Percentiles rank a stretch among this genome's conserved stretches.
Evolutionary conservation across 2,329 filamentous ascomycete species (phyloP).

Genomic region (Chaetomiaceae sp.): DNA sequence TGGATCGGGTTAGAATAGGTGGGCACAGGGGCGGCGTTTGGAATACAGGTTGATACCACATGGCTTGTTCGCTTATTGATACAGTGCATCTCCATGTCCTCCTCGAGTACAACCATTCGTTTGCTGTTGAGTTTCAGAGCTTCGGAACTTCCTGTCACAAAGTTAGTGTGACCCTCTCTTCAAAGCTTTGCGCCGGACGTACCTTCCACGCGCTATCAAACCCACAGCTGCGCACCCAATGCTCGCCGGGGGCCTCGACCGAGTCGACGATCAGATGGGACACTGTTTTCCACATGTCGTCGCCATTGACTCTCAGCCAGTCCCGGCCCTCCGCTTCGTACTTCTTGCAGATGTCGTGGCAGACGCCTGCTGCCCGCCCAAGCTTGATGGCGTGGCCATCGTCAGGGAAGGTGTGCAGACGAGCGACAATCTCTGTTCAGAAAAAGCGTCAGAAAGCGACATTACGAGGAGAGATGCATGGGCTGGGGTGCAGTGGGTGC

Average conservation of each 20-base stretch:
- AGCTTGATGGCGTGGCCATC: conserved; percentile 81
- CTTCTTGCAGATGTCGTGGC: conserved; percentile 43
- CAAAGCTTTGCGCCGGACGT: conserved; percentile 8
- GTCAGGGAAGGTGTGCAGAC: conserved; percentile 50
- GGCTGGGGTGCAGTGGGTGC: not conserved
- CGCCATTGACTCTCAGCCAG: conserved; percentile 48
- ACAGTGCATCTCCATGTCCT: too few relatives aligned
- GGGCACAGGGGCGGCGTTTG: conserved; percentile 13
- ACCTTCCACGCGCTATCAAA: conserved; percentile 60
- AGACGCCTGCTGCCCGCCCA: conserved; percentile 61
- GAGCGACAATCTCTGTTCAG: conserved; percentile 40
- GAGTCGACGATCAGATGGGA: conserved; percentile 58
- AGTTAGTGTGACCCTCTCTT: not conserved
- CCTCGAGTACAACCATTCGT: not conserved
- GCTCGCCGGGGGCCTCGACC: conserved; percentile 44
- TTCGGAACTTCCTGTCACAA: conserved; percentile 14
- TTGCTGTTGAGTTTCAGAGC: not conserved
- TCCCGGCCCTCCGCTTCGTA: conserved; percentile 39
- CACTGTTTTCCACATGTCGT: conserved; percentile 54
- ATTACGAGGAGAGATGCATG: too few relatives aligned
- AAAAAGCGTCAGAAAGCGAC: too few relatives aligned
- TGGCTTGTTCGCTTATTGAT: conserved; percentile 1
- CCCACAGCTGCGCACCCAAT: conserved; percentile 58
- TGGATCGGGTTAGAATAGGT: conserved; percentile 45
- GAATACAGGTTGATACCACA: conserved; percentile 19